Evolutionary conservation across 352 stramenopile genomes (phyloP), one percentile per base, ranked within the genome.

Genomic region (Bremia lactucae): DNA sequence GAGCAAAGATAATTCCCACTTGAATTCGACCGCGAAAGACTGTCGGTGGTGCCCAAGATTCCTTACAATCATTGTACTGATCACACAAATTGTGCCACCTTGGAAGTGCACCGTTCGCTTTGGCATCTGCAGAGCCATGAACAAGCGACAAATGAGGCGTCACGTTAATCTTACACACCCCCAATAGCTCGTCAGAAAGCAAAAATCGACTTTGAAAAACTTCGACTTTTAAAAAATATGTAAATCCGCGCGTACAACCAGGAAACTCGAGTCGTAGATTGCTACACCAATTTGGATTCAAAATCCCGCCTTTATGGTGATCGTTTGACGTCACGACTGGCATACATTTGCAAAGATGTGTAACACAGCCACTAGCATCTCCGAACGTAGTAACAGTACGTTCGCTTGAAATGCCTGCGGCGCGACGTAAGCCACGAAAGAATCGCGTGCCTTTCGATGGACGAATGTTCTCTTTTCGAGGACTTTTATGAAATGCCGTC

Each of bases 81-180:
- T 90, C 78, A 42, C 78, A 87, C n/a, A 90, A 46, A 44, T 91
- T 91, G 36, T 89, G 74, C 78, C 78, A 91, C 15, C 78, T 66
- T 38, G 72, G 70, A 13, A 91, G 52, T 15, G 78, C 78, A 4
- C 78, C 78, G 21, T 87, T 91, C 2, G 78, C 78, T 26, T 87
- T 87, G 4, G 78, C 78, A 23, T 91, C 78, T 3, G 78, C 78
- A 23, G 78, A 91, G 11, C 68, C 78, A 38, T 80, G 80, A 31
- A 83, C 72, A 24, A 90, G 55, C 24, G 74, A 83, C 10, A 90
- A 38, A 43, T 90, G 74, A n/a, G 78, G 75, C n/a, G 70, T 87
- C 15, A 91, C 55, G 38, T 91, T 91, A 55, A 91, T 84, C 46
- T 84, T 87, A 40, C 75, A 91, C 0, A 91, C 78, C 14, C 78